A percentile compares a stretch with the other conserved stretches of the same genome.
Evolutionary conservation across 305 asterid genomes (phyloP).

Genomic region (Plantago coronopus): DNA sequence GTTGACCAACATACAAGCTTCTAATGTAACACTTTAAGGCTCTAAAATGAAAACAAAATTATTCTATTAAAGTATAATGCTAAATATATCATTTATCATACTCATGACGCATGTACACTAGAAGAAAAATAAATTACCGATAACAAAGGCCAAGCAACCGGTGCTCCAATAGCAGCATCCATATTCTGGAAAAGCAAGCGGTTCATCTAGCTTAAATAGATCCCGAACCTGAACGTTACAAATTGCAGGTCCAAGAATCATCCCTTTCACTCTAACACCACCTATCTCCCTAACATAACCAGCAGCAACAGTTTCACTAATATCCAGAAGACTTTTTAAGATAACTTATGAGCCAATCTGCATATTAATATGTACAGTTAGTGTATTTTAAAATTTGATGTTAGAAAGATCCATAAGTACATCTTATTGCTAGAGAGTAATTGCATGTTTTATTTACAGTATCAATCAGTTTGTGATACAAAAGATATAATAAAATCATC

Average conservation of each 20-base stretch:
- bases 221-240: neutral
- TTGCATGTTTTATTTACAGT: too few species aligned
- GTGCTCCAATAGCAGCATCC: slow-evolving; percentile 8
- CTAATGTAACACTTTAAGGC: too few species aligned
- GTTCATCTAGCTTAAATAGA: neutral
- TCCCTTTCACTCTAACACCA: neutral
- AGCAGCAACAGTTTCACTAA: slow-evolving; percentile 6
- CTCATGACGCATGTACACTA: too few species aligned
- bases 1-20: too few species aligned
- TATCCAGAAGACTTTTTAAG: neutral
- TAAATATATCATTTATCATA: too few species aligned
- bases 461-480: too few species aligned
- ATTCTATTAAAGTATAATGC: too few species aligned
- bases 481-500: too few species aligned
- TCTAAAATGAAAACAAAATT: too few species aligned
- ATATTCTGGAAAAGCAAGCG: neutral
- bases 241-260: neutral
- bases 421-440: too few species aligned
- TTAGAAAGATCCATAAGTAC: too few species aligned
- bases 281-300: neutral
- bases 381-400: too few species aligned
- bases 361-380: neutral
- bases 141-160: neutral
- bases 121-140: neutral
- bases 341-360: neutral